Base-by-base conservation (phyloP, 768 basidiomycete species). In the Tylopilus intermedius region DNA sequence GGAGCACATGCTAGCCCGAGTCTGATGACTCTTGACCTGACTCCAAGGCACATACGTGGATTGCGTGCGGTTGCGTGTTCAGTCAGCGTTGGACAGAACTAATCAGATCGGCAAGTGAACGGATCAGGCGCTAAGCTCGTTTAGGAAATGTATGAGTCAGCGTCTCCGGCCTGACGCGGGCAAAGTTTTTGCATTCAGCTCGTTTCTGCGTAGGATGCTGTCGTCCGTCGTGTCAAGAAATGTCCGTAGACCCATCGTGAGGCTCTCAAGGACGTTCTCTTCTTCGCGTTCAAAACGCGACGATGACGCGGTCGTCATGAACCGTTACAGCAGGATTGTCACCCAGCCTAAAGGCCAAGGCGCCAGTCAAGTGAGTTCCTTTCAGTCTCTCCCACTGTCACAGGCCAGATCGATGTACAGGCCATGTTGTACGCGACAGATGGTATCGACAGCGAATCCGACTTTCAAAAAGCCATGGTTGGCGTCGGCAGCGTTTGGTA, bases 381-480 rank as follows among this genome's bases (percentile, higher is more conserved):
- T 26, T 8, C 41, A 27, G 27, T 18, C 8, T 47, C 46, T 40
- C 56, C 26, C 7, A 21, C 13, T 22, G 26, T 49, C 41, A 8
- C 18, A 10, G 0, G n/a, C 45, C 18, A 27, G 49, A 40, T 58
- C 35, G 6, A 26, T 50, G 6, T 21, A 22, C 63, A 95, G 90
- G 96, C 96, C 32, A 98, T 99, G 96, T 75, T 99, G 45, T 99
- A 94, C 71, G 96, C 94, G n/a, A 99, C 96, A 1, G 96, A 97
- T 33, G 94, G 91, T 29, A 80, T 99, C 56, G 73, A 78, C 24
- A 72, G 62, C 14, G 88, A 95, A 58, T 79, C 76, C 2, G 96
- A 99, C 74, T 88, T 99, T 57, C 75, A 90, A 64, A 97, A 95
- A 68, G 84, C 94, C 42, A 97, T 98, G 94, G 90, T 99, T 51